Evolutionary conservation across 257 asterid species (phyloP).

Genomic region (Mentha longifolia): DNA sequence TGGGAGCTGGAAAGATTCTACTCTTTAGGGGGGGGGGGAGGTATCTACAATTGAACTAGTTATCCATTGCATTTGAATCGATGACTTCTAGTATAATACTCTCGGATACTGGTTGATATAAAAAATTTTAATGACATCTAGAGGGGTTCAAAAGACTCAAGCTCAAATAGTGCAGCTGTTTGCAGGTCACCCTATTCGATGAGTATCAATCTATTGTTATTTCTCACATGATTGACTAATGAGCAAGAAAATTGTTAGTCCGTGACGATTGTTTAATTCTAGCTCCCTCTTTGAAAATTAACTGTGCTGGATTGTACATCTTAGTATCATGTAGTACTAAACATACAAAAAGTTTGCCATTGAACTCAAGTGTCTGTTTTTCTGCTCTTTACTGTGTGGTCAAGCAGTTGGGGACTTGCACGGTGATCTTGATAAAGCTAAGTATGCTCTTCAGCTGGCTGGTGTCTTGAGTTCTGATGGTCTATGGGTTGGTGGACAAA

Average conservation of each 20-base stretch:
- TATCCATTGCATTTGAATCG: background rate
- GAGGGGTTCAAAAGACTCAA: background rate
- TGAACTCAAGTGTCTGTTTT: slow-evolving; percentile 3
- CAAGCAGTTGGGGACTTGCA: slow-evolving; percentile 92
- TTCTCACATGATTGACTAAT: slow-evolving; percentile 17
- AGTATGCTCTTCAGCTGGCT: slow-evolving; percentile 90
- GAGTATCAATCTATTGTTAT: slow-evolving; percentile 1
- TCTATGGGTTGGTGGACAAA: slow-evolving; percentile 87
- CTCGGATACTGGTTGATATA: background rate
- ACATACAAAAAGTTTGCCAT: background rate
- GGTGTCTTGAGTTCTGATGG: slow-evolving; percentile 86
- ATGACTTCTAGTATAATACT: background rate
- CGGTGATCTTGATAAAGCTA: slow-evolving; percentile 91
- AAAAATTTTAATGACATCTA: background rate
- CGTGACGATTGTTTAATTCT: slow-evolving; percentile 2
- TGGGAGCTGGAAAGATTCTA: background rate
- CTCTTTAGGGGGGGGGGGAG: no score
- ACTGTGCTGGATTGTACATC: slow-evolving; percentile 8
- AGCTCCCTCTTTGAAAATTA: slow-evolving; percentile 10
- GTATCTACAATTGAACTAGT: no score
- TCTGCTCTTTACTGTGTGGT: slow-evolving; percentile 26
- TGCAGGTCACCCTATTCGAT: no score
- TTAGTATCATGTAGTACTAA: background rate
- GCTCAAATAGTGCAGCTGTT: no score
- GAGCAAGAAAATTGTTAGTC: background rate